Conservation (phyloP, 768 basidiomycete species). For the Ramaria rubella region DNA sequence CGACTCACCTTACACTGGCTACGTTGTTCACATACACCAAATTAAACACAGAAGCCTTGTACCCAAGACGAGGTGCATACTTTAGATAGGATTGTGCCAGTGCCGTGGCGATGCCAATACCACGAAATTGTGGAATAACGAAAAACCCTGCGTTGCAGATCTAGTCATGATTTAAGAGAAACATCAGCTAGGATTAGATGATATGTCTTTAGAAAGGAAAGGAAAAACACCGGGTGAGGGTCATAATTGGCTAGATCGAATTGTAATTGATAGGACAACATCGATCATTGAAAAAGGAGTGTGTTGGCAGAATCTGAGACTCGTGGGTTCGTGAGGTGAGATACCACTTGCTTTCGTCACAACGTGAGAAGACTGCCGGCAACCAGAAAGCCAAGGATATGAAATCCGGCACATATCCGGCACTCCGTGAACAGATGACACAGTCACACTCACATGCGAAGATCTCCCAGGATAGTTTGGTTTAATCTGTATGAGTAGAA, state of each 20-base stretch:
- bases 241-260: neutral
- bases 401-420: no score
- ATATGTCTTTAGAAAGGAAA: neutral
- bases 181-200: neutral
- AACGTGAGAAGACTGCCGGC: no score
- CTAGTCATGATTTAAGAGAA: conserved; percentile 28
- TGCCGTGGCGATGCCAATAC: conserved; percentile 57
- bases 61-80: conserved; percentile 75
- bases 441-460: conserved; percentile 69
- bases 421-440: neutral
- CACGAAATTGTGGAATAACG: conserved; percentile 56
- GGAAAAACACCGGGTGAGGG: neutral
- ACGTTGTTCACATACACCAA: conserved; percentile 82
- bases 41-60: conserved; percentile 81
- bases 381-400: no score
- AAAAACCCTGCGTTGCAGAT: conserved; percentile 91
- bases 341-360: no score
- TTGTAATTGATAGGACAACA: neutral
- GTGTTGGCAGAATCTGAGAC: conserved; percentile 1
- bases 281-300: neutral
- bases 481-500: conserved; percentile 42
- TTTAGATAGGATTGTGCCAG: conserved; percentile 75
- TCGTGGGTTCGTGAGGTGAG: no score
- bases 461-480: conserved; percentile 89
- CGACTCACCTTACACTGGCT: conserved; percentile 58